Percentiles rank a stretch among this genome's conserved stretches.
Conservation (phyloP, 2,329 filamentous ascomycete genomes). For the Arthrobotrys megalospora region DNA sequence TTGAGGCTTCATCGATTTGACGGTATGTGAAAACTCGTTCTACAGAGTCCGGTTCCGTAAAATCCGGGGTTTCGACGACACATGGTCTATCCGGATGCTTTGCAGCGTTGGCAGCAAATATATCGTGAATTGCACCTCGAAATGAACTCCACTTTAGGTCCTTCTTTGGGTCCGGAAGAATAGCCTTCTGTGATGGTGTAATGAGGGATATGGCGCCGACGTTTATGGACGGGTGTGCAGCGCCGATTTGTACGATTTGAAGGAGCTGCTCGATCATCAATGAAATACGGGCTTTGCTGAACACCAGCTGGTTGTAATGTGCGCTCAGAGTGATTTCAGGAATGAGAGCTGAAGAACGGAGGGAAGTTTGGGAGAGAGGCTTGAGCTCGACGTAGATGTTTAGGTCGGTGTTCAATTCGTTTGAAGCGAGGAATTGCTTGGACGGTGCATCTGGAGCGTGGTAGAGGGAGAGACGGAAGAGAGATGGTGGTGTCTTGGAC, state of each 20-base stretch:
- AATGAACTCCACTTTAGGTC: conserved; percentile 79
- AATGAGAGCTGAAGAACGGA: conserved; percentile 64
- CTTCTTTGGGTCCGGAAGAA: conserved; percentile 76
- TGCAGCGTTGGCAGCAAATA: conserved; percentile 78
- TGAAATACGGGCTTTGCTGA: conserved; percentile 69
- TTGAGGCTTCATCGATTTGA: conserved; percentile 88
- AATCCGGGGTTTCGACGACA: conserved; percentile 76
- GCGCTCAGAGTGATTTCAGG: conserved; percentile 68
- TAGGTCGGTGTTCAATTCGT: conserved; percentile 63
- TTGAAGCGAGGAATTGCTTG: conserved; percentile 64
- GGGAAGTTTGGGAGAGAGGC: conserved; percentile 56
- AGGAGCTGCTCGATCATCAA: conserved; percentile 69
- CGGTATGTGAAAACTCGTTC: conserved; percentile 83
- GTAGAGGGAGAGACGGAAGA: conserved; percentile 71
- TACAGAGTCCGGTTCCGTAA: conserved; percentile 68
- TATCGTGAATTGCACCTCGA: conserved; percentile 78
- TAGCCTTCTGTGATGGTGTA: conserved; percentile 62
- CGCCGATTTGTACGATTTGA: conserved; percentile 68
- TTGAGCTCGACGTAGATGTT: conserved; percentile 64
- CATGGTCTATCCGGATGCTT: conserved; percentile 78
- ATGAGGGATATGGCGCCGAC: conserved; percentile 69
- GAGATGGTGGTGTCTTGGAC: conserved; percentile 67
- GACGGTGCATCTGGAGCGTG: conserved; percentile 67
- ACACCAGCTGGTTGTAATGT: conserved; percentile 70
- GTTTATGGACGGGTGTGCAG: conserved; percentile 67